Base-by-base conservation (phyloP, 1,284 basidiomycete genomes). In the Meripilus lineatus region DNA sequence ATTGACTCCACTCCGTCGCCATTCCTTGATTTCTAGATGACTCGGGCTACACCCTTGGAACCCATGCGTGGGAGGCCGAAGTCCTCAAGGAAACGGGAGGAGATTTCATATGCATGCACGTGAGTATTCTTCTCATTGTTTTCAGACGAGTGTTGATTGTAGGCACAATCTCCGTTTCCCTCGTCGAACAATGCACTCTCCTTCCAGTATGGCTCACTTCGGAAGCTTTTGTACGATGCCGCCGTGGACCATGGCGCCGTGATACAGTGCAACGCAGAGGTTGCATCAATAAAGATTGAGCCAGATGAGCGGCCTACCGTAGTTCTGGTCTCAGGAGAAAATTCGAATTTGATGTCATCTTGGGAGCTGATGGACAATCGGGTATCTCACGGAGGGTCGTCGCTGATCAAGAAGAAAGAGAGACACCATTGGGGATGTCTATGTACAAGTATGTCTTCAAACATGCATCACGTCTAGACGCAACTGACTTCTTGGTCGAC, bases 351-450 rank as follows among this genome's bases (percentile, higher is more conserved):
- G 61, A 65, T 44, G 56, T 65, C 5, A 40, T 66, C 25, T 36
- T 65, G 22, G 63, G 61, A 20, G 62, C 62, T 17, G 64, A 65
- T 49, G 63, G 64, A 33, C 43, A 22, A 20, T 39, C 39, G 17
- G 52, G 54, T 25, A 26, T 58, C n/a, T 46, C 51, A 17, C 56
- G 63, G 32, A 40, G 33, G 38, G 26, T 46, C 4, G 50, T 66
- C 25, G 37, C 54, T 13, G 47, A 45, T 14, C 50, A 55, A n/a
- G 46, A 51, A 1, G 47, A 47, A 21, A 38, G 49, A 37, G 42
- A 45, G 11, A 49, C 40, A 6, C 30, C 15, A 11, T 56, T 61
- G 32, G 57, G 53, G 13, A 48, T 48, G 10, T 32, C 50, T 20
- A 45, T 58, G 33, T 56, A 57, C 38, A 57, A 62, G 53, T 57